Evolutionary conservation across 192 early-diverging fungal species (phyloP).

Genomic region (Umbelopsis sp.): DNA sequence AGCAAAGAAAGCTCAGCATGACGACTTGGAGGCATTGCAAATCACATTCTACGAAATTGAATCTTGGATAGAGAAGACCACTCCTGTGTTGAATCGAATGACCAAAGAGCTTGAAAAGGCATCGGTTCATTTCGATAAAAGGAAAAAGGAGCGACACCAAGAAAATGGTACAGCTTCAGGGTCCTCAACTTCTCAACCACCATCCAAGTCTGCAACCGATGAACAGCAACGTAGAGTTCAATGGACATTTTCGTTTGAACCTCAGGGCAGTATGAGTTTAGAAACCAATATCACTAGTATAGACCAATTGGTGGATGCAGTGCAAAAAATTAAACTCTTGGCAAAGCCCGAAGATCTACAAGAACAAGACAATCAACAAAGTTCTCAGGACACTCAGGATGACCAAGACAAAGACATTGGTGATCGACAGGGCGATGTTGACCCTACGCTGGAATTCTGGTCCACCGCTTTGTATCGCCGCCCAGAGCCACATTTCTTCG

Average conservation of each 20-base stretch:
- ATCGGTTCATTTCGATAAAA: conserved; percentile 38
- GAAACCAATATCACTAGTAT: conserved; percentile 45
- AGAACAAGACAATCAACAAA: neutral
- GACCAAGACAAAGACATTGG: conserved; percentile 8
- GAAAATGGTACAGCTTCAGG: neutral
- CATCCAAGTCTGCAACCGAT: neutral
- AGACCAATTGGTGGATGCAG: conserved; percentile 42
- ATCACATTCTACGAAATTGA: conserved; percentile 50
- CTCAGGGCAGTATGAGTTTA: conserved; percentile 32
- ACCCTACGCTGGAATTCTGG: conserved; percentile 32
- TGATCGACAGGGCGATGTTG: neutral
- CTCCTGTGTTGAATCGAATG: conserved; percentile 38
- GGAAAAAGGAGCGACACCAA: conserved; percentile 11
- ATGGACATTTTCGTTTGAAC: conserved; percentile 42
- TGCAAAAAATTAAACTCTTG: conserved; percentile 31
- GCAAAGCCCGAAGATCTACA: conserved; percentile 19
- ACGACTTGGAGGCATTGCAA: conserved; percentile 43
- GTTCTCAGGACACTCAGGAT: neutral
- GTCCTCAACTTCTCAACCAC: neutral
- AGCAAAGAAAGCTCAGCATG: conserved; percentile 33
- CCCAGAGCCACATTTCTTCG: conserved; percentile 21
- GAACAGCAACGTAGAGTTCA: conserved; percentile 18
- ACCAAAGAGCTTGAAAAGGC: conserved; percentile 45
- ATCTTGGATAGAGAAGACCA: conserved; percentile 46
- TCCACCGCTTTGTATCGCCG: neutral